Evolutionary conservation across 805 yeast genomes (phyloP).

Genomic region (Candida odintsovae): DNA sequence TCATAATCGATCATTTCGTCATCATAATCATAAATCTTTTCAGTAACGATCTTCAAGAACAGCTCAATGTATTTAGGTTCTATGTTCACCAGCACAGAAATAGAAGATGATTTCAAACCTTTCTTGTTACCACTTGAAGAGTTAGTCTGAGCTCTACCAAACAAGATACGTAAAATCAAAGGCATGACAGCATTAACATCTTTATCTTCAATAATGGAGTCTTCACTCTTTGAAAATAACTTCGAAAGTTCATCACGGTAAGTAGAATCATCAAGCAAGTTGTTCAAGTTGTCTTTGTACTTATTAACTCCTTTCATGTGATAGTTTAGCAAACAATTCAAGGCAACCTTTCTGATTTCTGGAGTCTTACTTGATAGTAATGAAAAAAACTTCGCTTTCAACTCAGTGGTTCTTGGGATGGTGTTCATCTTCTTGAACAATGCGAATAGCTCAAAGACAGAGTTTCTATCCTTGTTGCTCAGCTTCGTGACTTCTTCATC

Average conservation of each 20-base stretch:
- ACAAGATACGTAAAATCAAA: conserved; percentile 66
- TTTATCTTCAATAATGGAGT: conserved; percentile 48
- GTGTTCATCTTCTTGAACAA: conserved; percentile 58
- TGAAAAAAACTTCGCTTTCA: conserved; percentile 46
- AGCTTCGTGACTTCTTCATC: conserved; percentile 27
- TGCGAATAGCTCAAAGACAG: conserved; percentile 56
- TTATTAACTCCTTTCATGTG: conserved; percentile 52
- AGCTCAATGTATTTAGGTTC: conserved; percentile 43
- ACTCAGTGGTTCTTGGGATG: conserved; percentile 44
- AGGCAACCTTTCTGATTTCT: conserved; percentile 65
- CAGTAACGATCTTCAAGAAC: conserved; percentile 60
- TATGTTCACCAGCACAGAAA: conserved; percentile 56
- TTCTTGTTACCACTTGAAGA: conserved; percentile 63
- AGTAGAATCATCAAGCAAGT: conserved; percentile 72
- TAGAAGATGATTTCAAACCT: conserved; percentile 66
- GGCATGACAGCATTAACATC: conserved; percentile 66
- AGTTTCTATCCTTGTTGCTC: conserved; percentile 48
- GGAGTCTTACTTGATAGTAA: conserved; percentile 56
- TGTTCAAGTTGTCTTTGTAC: conserved; percentile 67
- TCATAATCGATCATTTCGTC: conserved; percentile 15
- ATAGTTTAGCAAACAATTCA: conserved; percentile 63
- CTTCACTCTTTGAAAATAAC: conserved; percentile 48
- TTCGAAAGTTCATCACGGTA: conserved; percentile 81
- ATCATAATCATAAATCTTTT: conserved; percentile 38
- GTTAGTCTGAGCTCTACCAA: conserved; percentile 78